Base-by-base conservation (phyloP, 1,284 basidiomycete genomes). In the Trichosporon coremiiforme region DNA sequence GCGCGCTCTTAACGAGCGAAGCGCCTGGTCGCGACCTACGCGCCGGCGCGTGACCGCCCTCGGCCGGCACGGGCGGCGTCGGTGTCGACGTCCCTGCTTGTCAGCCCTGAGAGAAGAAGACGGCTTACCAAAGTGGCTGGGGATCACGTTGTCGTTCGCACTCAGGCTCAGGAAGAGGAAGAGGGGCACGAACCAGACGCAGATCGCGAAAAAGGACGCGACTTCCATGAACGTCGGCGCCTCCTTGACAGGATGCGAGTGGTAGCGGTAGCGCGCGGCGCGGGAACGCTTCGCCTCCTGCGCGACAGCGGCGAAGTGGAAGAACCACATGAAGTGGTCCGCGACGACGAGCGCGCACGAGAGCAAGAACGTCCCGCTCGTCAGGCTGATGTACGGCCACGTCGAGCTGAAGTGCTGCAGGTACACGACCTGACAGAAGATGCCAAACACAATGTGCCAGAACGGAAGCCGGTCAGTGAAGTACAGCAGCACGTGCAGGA, bases 241-340 rank as follows among this genome's bases (percentile, higher is more conserved):
- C 10, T 70, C 57, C 38, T 47, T 53, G 41, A 45, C 22, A 0
- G 53, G 50, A 2, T 57, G 31, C 29, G 63, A 31, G 55, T 66
- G 50, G n/a, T 89, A 90, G 7, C 80, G 73, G 53, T 82, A 81
- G 67, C 75, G 75, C 1, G 78, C 73, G 1, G 71, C 73, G 4
- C 79, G 72, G 66, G 74, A 75, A 60, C 76, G 73, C 65, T 83
- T 84, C 4, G 86, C 85, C 64, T 87, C 86, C 69, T 87, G 85
- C 1, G 91, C 89, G 55, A 83, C 75, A 29, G 86, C 87, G 33
- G 94, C 89, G 80, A 97, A 97, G 84, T 96, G 87, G 84, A 92
- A 93, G 86, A 98, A 97, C 92, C 94, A 96, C 67, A 92, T 82
- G 79, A 97, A 97, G 84, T 98, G 95, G 83, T 97, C 93, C 2